These are phyloP conservation scores for Dothiorella sarmentorum DNA, from an alignment of 2,329 filamentous ascomycete species.

Conservation along the genomic window DNA sequence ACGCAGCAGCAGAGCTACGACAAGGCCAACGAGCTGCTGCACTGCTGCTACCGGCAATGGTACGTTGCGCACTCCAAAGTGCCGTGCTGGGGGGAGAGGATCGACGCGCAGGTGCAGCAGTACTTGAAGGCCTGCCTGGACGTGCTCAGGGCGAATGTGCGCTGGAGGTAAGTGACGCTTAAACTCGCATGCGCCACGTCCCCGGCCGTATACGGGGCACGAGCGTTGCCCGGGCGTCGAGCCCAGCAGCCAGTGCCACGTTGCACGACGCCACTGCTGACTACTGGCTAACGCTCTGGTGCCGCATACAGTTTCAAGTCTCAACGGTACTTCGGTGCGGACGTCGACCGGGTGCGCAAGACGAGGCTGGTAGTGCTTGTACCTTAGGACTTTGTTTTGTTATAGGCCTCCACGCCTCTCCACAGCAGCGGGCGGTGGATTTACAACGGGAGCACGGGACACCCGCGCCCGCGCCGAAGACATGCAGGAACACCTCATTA, in stretches of 20 bases:
- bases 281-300: background rate
- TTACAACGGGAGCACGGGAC: background rate
- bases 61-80: constrained; percentile 16
- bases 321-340: constrained; percentile 16
- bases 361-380: constrained; percentile 14
- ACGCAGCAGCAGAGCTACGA: constrained; percentile 18
- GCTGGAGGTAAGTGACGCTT: constrained; percentile 16
- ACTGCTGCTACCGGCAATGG: constrained; percentile 18
- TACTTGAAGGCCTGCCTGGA: constrained; percentile 16
- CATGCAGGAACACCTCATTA: constrained; percentile 13
- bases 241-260: constrained; percentile 17
- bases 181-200: constrained; percentile 1
- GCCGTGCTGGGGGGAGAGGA: constrained; percentile 17
- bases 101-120: constrained; percentile 18
- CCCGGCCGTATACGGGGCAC: constrained; percentile 7
- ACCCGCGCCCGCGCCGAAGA: background rate
- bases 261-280: background rate
- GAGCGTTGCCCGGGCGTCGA: constrained; percentile 18
- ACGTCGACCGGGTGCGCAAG: constrained; percentile 17
- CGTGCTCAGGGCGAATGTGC: constrained; percentile 17
- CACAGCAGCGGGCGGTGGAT: background rate
- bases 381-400: background rate
- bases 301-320: constrained; percentile 12
- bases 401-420: too few relatives aligned
- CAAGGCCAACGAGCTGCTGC: constrained; percentile 17